These are phyloP conservation scores for Scheffersomyces illinoinensis DNA, from an alignment of 1,139 yeast species.

Conservation along the genomic window DNA sequence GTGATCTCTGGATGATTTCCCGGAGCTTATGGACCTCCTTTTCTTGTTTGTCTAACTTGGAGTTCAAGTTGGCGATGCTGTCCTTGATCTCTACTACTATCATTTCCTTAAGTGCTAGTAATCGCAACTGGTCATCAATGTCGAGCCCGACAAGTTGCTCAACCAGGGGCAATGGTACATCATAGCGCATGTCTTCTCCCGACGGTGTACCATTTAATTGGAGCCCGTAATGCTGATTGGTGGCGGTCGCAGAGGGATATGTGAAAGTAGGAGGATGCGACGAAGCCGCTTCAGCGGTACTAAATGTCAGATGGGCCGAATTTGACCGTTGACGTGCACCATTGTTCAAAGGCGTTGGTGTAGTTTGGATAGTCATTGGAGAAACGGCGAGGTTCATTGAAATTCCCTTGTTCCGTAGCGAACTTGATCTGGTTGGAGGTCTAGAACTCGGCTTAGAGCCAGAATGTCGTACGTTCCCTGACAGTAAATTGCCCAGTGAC, in stretches of 20 bases:
- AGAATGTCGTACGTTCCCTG: background rate
- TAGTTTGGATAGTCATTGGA: slow-evolving; percentile 14
- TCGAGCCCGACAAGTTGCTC: slow-evolving; percentile 33
- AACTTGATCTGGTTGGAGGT: slow-evolving; percentile 7
- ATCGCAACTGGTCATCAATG: slow-evolving; percentile 56
- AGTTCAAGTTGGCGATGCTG: slow-evolving; percentile 35
- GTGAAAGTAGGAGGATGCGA: background rate
- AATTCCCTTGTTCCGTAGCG: slow-evolving; percentile 27
- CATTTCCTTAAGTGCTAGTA: slow-evolving; percentile 65
- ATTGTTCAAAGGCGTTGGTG: slow-evolving; percentile 25
- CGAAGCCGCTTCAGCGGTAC: background rate
- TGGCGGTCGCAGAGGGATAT: slow-evolving; percentile 3
- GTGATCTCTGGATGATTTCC: slow-evolving; percentile 39
- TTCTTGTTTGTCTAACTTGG: slow-evolving; percentile 41
- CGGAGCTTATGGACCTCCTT: slow-evolving; percentile 48
- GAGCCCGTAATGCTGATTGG: slow-evolving; percentile 1
- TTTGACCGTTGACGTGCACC: slow-evolving; percentile 8
- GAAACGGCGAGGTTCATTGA: slow-evolving; percentile 34
- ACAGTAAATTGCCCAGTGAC: background rate
- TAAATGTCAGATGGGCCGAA: background rate
- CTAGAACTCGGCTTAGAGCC: background rate
- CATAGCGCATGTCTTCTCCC: slow-evolving; percentile 21
- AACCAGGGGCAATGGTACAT: slow-evolving; percentile 33
- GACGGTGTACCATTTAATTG: slow-evolving; percentile 6
- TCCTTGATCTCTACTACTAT: slow-evolving; percentile 57